phyloP scores from a whole-genome alignment of 2,329 filamentous ascomycete species.

The Fusarium longipes region DNA sequence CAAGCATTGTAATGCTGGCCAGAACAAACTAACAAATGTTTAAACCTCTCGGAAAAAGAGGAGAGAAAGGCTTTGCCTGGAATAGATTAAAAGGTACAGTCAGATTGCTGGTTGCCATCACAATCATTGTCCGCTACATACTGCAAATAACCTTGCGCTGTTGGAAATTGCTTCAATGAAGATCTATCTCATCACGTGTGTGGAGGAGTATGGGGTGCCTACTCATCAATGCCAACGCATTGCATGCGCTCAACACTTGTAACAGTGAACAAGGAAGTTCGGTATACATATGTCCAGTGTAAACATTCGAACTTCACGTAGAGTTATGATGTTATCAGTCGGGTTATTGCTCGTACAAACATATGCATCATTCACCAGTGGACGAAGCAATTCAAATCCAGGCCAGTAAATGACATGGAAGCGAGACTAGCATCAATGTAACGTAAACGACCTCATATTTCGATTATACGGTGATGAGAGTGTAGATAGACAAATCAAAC shows the following conservation, averaged over 20 bases:
- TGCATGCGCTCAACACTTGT: slow-evolving; percentile 8
- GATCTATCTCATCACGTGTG: slow-evolving; percentile 47
- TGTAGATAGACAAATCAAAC: neutral
- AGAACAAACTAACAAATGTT: slow-evolving; percentile 5
- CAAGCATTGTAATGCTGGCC: slow-evolving; percentile 7
- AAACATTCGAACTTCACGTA: neutral
- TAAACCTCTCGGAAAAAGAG: neutral
- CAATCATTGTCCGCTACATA: slow-evolving; percentile 13
- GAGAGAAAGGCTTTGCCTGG: neutral
- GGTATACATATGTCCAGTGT: neutral
- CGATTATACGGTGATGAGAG: neutral
- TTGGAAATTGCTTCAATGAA: slow-evolving; percentile 43
- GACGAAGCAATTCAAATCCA: neutral
- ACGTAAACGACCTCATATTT: neutral
- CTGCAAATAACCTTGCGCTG: slow-evolving; percentile 29
- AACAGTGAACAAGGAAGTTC: neutral
- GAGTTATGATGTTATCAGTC: neutral
- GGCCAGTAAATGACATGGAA: neutral
- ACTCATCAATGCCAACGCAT: slow-evolving; percentile 21
- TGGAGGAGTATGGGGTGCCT: slow-evolving; percentile 35
- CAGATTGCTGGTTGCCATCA: slow-evolving; percentile 13
- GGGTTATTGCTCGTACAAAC: too few species aligned
- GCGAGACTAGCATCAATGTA: neutral
- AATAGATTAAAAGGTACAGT: slow-evolving; percentile 10
- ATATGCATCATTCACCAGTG: neutral